Conservation (phyloP, 805 yeast genomes). For the Candida parachauliodes region DNA sequence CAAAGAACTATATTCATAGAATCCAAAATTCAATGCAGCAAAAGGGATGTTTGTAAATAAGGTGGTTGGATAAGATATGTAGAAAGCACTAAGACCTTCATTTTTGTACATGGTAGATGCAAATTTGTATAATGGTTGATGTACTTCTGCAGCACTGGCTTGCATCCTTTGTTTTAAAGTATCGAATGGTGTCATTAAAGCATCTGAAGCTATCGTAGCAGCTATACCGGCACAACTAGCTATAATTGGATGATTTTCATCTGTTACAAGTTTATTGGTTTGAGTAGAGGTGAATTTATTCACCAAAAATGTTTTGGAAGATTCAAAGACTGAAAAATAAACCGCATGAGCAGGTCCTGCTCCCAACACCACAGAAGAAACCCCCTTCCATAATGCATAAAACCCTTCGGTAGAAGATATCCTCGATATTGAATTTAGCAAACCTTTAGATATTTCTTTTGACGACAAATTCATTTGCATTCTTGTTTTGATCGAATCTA, state of each 20-base stretch:
- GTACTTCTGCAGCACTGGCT: slow-evolving; percentile 17
- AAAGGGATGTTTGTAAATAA: slow-evolving; percentile 88
- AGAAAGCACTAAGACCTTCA: slow-evolving; percentile 80
- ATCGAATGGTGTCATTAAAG: slow-evolving; percentile 96
- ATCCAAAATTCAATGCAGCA: slow-evolving; percentile 90
- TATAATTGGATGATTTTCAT: slow-evolving; percentile 71
- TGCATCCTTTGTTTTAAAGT: slow-evolving; percentile 96
- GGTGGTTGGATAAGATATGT: slow-evolving; percentile 91
- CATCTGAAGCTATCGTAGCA: slow-evolving; percentile 92
- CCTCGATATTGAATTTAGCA: slow-evolving; percentile 64
- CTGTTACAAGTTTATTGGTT: slow-evolving; percentile 47
- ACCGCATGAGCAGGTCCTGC: slow-evolving; percentile 99
- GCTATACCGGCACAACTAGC: slow-evolving; percentile 87
- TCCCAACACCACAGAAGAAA: slow-evolving; percentile 85
- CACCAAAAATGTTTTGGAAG: slow-evolving; percentile 58
- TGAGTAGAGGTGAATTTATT: slow-evolving; percentile 33
- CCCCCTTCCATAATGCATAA: slow-evolving; percentile 87
- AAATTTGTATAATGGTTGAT: slow-evolving; percentile 18
- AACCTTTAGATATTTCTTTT: slow-evolving; percentile 30
- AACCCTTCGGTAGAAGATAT: slow-evolving; percentile 90
- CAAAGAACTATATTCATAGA: slow-evolving; percentile 81
- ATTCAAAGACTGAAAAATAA: slow-evolving; percentile 91
- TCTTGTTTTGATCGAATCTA: slow-evolving; percentile 93
- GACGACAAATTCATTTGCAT: slow-evolving; percentile 60
- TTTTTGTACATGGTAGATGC: slow-evolving; percentile 48